These are phyloP conservation scores for Parafenestella ontariensis DNA, from an alignment of 2,329 filamentous ascomycete species.

Conservation along the genomic window DNA sequence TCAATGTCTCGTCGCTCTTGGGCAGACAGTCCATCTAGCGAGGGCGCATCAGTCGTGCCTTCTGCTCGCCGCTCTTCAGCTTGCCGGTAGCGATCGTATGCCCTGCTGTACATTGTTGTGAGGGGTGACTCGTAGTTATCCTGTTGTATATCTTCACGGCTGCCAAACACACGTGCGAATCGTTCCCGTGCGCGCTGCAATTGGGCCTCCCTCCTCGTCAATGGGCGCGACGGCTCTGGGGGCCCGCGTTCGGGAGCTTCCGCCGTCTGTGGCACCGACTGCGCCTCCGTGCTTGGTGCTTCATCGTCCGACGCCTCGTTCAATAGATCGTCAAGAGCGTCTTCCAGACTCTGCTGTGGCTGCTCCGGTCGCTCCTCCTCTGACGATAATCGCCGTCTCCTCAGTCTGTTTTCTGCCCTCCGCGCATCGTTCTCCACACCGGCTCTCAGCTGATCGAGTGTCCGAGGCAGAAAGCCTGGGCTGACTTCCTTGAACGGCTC, in stretches of 20 bases:
- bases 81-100: slow-evolving; percentile 52
- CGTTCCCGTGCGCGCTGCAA: slow-evolving; percentile 37
- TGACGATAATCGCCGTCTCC: slow-evolving; percentile 27
- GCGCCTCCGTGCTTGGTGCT: not conserved
- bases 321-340: slow-evolving; percentile 44
- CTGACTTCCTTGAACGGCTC: slow-evolving; percentile 56
- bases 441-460: slow-evolving; percentile 53
- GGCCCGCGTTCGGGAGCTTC: slow-evolving; percentile 8
- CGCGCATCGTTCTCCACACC: slow-evolving; percentile 37
- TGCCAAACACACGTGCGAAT: slow-evolving; percentile 52
- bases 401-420: slow-evolving; percentile 39
- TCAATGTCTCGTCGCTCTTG: slow-evolving; percentile 40
- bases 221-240: slow-evolving; percentile 14
- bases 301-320: slow-evolving; percentile 35
- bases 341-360: slow-evolving; percentile 41
- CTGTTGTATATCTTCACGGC: slow-evolving; percentile 55
- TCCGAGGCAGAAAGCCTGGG: slow-evolving; percentile 56
- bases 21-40: slow-evolving; percentile 27
- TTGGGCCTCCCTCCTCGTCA: slow-evolving; percentile 24
- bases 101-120: slow-evolving; percentile 55
- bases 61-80: slow-evolving; percentile 47
- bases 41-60: slow-evolving; percentile 27
- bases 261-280: not conserved
- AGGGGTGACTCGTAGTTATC: slow-evolving; percentile 59
- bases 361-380: slow-evolving; percentile 31